These are phyloP conservation scores for Fusarium paranaense DNA, from an alignment of 2,329 filamentous ascomycete genomes.

Conservation along the genomic window DNA sequence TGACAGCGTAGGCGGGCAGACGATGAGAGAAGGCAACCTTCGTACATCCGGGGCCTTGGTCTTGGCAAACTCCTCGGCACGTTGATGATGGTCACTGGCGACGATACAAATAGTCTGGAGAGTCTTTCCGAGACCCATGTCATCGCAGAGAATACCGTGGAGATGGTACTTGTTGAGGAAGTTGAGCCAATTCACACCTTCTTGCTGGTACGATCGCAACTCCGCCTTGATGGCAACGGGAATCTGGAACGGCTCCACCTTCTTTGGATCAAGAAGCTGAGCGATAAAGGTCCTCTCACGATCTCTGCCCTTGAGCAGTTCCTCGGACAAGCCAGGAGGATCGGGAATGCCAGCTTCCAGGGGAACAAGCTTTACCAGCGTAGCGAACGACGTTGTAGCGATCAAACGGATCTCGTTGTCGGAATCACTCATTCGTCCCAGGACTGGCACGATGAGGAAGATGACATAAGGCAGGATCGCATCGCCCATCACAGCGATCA, in stretches of 20 bases:
- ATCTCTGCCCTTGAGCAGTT: constrained; percentile 89
- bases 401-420: constrained; percentile 95
- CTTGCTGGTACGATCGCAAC: constrained; percentile 96
- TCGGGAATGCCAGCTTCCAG: constrained; percentile 97
- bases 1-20: constrained; percentile 95
- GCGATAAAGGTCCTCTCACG: constrained; percentile 96
- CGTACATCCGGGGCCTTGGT: constrained; percentile 83
- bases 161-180: constrained; percentile 99
- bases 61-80: constrained; percentile 89
- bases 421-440: constrained; percentile 98
- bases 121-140: constrained; percentile 99
- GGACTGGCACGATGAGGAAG: constrained; percentile 96
- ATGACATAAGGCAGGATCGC: constrained; percentile 96
- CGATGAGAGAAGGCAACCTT: constrained; percentile 88
- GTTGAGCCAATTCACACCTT: constrained; percentile 98
- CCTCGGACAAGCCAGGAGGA: constrained; percentile 89
- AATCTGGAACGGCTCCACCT: constrained; percentile 93
- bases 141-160: constrained; percentile 97
- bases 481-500: constrained; percentile 99
- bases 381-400: constrained; percentile 96
- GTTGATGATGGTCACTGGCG: constrained; percentile 94
- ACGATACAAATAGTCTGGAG: constrained; percentile 98
- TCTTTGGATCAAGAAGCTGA: constrained; percentile 95
- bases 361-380: constrained; percentile 94
- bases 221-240: constrained; percentile 98